Evolutionary conservation across 352 stramenopile species (phyloP).

Genomic region (Blastocystis sp.): DNA sequence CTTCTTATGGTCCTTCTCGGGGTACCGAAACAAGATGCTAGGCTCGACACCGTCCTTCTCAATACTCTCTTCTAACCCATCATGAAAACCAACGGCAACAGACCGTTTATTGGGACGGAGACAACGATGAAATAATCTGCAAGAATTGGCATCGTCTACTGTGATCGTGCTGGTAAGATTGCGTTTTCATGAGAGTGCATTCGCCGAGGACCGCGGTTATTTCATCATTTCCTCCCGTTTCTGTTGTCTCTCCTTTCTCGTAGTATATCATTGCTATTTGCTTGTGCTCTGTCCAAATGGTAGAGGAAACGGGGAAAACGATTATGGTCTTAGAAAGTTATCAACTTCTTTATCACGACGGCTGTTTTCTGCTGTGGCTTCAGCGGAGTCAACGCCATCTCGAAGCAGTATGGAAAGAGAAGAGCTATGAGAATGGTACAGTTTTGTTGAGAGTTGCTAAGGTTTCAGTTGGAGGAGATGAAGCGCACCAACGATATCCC

Average conservation of each 20-base stretch:
- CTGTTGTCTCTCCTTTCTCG: background rate
- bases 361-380: conserved; percentile 2
- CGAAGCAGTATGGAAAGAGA: conserved; percentile 50
- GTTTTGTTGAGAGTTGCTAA: background rate
- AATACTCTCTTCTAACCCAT: conserved; percentile 19
- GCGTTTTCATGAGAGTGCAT: background rate
- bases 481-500: conserved; percentile 17
- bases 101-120: conserved; percentile 31
- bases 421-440: conserved; percentile 21
- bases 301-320: background rate
- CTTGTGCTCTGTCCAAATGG: background rate
- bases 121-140: conserved; percentile 53
- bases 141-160: conserved; percentile 21
- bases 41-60: conserved; percentile 34
- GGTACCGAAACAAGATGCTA: conserved; percentile 50
- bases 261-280: background rate
- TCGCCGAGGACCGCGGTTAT: background rate
- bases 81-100: background rate
- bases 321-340: conserved; percentile 1
- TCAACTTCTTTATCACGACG: conserved; percentile 51
- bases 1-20: conserved; percentile 56
- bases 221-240: background rate
- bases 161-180: background rate
- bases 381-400: background rate
- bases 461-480: conserved; percentile 25